These are phyloP conservation scores for Aureobasidium musti DNA, from an alignment of 2,329 filamentous ascomycete genomes.

Conservation along the genomic window DNA sequence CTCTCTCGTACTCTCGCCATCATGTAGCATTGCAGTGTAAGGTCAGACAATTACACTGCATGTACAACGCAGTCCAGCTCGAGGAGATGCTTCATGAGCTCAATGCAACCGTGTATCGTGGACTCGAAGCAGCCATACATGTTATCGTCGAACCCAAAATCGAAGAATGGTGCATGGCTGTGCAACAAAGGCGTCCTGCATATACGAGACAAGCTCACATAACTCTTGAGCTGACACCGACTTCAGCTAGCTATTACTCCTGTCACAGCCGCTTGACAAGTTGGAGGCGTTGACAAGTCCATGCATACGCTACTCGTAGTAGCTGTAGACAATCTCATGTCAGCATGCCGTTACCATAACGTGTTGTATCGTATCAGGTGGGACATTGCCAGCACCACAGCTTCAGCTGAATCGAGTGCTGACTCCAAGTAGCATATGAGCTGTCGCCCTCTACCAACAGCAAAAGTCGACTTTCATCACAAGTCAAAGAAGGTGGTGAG, in stretches of 20 bases:
- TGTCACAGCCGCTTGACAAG: neutral
- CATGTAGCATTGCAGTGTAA: neutral
- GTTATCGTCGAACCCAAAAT: neutral
- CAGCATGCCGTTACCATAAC: conserved; percentile 3
- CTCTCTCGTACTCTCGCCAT: neutral
- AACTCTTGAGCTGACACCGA: neutral
- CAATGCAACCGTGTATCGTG: neutral
- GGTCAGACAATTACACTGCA: neutral
- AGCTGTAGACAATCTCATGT: neutral
- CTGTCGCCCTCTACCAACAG: too few species aligned
- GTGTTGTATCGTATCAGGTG: neutral
- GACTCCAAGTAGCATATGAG: neutral
- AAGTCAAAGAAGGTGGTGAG: neutral
- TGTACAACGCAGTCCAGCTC: too few species aligned
- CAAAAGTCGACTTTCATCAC: neutral
- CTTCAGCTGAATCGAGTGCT: neutral
- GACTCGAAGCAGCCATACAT: neutral
- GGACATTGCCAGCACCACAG: neutral
- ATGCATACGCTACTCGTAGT: neutral
- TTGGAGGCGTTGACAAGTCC: neutral
- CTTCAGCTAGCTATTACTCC: neutral
- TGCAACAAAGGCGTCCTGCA: neutral
- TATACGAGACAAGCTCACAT: neutral
- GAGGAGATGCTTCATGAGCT: neutral
- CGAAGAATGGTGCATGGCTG: neutral